Percentiles rank a stretch among this genome's conserved stretches.
Conservation (phyloP, 495 filamentous ascomycete genomes). For the Antarctomyces pellizariae region DNA sequence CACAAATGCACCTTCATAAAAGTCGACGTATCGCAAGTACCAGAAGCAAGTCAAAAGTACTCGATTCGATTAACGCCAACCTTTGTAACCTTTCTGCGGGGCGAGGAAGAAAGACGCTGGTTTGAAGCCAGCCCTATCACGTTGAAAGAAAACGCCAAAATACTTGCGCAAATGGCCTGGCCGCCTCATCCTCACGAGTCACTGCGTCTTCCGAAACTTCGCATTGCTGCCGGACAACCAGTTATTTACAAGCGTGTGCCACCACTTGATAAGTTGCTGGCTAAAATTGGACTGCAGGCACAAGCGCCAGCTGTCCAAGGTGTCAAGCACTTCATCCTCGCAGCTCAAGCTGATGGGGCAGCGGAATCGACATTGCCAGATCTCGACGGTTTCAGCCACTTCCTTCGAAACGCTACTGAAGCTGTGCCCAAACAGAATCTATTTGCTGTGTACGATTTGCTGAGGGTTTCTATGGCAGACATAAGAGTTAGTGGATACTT, state of each 20-base stretch:
- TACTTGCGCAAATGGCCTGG: constrained; percentile 53
- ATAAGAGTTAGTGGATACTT: constrained; percentile 69
- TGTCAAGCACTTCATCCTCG: constrained; percentile 41
- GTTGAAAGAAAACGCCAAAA: constrained; percentile 45
- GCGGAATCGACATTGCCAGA: constrained; percentile 36
- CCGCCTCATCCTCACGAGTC: constrained; percentile 53
- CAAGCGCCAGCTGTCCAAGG: constrained; percentile 28
- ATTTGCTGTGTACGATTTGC: constrained; percentile 66
- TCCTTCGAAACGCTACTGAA: constrained; percentile 24
- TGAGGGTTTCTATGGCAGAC: constrained; percentile 56
- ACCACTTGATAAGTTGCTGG: constrained; percentile 59
- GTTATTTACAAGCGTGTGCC: constrained; percentile 60
- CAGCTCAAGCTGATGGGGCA: constrained; percentile 26
- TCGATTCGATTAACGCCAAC: constrained; percentile 60
- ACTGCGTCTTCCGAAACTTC: constrained; percentile 45
- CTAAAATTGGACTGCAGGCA: constrained; percentile 38
- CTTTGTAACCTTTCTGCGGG: constrained; percentile 69
- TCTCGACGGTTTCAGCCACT: constrained; percentile 27
- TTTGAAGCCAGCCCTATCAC: constrained; percentile 44
- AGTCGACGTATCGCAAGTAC: constrained; percentile 47
- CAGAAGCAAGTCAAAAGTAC: constrained; percentile 42
- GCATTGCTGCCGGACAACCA: constrained; percentile 33
- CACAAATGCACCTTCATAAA: constrained; percentile 54
- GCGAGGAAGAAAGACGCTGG: constrained; percentile 59
- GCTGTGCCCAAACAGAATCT: constrained; percentile 30